Evolutionary conservation across 805 yeast species (phyloP).

Genomic region (Blastobotrys terrestris): DNA sequence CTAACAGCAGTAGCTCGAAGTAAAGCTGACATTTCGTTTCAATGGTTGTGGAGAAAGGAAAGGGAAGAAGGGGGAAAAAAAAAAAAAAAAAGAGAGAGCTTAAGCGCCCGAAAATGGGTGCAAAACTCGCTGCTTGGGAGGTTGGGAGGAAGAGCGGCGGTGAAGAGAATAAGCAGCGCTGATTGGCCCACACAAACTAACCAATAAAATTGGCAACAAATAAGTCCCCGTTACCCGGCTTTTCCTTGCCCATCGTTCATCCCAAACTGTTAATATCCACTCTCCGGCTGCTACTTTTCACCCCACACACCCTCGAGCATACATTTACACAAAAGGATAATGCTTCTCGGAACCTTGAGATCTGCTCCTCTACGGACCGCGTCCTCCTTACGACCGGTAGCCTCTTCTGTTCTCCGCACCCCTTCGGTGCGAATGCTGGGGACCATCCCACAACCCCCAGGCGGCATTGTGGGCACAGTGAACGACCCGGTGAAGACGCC

Average conservation of each 20-base stretch:
- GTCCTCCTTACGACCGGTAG: background rate
- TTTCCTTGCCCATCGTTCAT: no score
- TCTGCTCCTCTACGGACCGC: background rate
- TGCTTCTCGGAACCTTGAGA: background rate
- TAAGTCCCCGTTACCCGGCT: background rate
- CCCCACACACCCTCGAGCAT: no score
- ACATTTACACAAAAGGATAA: no score
- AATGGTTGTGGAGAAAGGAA: no score
- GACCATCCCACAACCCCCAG: constrained; percentile 73
- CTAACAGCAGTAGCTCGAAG: constrained; percentile 6
- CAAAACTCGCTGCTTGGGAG: background rate
- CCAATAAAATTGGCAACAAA: background rate
- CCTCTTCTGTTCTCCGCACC: background rate
- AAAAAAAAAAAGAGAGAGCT: background rate
- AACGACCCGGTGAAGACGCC: constrained; percentile 82
- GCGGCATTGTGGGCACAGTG: constrained; percentile 84
- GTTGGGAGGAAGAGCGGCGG: background rate
- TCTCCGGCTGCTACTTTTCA: background rate
- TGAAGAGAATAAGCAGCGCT: background rate
- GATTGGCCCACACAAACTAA: background rate
- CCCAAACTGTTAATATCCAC: no score
- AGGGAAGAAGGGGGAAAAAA: background rate
- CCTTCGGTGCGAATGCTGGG: constrained; percentile 6
- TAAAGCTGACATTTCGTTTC: constrained; percentile 9
- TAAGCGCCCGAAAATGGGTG: background rate